Evolutionary conservation across 352 stramenopile species (phyloP).

Genomic region (Pythium rishiriense): DNA sequence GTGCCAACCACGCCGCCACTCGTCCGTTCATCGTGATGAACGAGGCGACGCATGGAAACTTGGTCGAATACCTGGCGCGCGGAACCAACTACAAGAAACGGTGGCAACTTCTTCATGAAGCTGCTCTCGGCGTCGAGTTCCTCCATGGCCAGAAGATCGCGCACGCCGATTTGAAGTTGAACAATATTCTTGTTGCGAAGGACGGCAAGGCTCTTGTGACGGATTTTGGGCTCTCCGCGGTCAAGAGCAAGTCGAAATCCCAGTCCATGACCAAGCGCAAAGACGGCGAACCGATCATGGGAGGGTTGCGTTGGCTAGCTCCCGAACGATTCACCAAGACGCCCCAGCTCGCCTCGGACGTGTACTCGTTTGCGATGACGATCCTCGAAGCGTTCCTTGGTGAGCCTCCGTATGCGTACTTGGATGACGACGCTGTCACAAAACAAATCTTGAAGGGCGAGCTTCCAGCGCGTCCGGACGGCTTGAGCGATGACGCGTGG

Average conservation of each 20-base stretch:
- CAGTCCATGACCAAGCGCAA: background rate
- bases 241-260: slow-evolving; percentile 7
- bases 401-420: slow-evolving; percentile 4
- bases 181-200: slow-evolving; percentile 16
- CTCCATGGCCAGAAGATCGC: slow-evolving; percentile 10
- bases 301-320: slow-evolving; percentile 23
- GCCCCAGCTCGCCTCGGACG: slow-evolving; percentile 27
- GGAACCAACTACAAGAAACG: slow-evolving; percentile 1
- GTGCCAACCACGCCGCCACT: slow-evolving; percentile 23
- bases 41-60: slow-evolving; percentile 26
- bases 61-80: slow-evolving; percentile 26
- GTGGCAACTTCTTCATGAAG: slow-evolving; percentile 29
- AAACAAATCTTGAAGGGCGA: background rate
- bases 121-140: background rate
- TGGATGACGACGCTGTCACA: background rate
- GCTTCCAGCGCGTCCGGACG: background rate
- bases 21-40: slow-evolving; percentile 33
- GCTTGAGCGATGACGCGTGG: slow-evolving; percentile 19
- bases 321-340: slow-evolving; percentile 27
- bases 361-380: slow-evolving; percentile 51
- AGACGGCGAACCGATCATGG: background rate
- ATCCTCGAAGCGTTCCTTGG: slow-evolving; percentile 37
- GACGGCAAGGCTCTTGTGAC: slow-evolving; percentile 20
- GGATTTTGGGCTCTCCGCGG: slow-evolving; percentile 26
- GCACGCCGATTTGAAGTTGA: slow-evolving; percentile 22